Evolutionary conservation across 352 stramenopile genomes (phyloP), one percentile per base, ranked within the genome.

Genomic region (Phytophthora meadii): DNA sequence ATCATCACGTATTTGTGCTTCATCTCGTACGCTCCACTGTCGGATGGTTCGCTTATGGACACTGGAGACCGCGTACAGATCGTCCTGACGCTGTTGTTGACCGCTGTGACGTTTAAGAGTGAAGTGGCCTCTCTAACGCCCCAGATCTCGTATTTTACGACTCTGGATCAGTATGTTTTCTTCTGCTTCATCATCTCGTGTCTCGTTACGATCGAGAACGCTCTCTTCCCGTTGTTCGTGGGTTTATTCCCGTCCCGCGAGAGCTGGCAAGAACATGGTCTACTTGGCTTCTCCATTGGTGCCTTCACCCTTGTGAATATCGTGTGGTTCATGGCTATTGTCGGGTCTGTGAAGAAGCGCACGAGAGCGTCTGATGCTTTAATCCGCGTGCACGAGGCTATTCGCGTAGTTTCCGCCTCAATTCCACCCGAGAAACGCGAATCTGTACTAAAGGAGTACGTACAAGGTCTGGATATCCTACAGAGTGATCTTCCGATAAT

Each of bases 61-160:
- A 81, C 73, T 47, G 68, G 77, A 17, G 76, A 80, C 3, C 82
- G 82, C 5, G 61, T 88, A 17, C 73, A 87, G 49, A 80, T 89
- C 49, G 80, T 88, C 15, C 44, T 83, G 30, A 84, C 82, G 14
- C 47, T 92, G 61, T 46, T 92, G 42, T 60, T 92, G 46, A 89
- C 83, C 36, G 77, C 75, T 15, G 76, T 90, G 52, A 87, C 74
- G 25, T 90, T 89, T 66, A 89, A 89, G 58, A 81, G 72, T 58
- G 62, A 83, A n/a, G 77, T 89, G 1, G 70, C 75, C 22, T 69
- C 65, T 1, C 42, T 82, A 0, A 80, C 88, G 5, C 82, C 82
- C 10, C 75, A 88, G 37, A 76, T 92, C 2, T 84, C 81, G 50
- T 92, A 92, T 44, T 82, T 88, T 34, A 90, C 83, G 32, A 72